Evolutionary conservation across 192 early-diverging fungal genomes (phyloP).

Genomic region (Coemansia sp.): DNA sequence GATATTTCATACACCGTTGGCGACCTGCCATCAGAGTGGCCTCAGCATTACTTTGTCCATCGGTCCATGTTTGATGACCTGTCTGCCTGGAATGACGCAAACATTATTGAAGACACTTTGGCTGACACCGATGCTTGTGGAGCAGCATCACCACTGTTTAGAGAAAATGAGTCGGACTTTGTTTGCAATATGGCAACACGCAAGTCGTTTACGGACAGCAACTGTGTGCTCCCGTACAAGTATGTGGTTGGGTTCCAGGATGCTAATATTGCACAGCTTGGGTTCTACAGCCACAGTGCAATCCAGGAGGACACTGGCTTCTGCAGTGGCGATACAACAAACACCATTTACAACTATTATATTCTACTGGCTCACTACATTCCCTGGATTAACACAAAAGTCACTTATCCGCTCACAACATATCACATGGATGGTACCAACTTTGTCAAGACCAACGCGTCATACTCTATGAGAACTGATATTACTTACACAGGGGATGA

Average conservation of each 20-base stretch:
- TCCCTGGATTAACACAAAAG: conserved; percentile 8
- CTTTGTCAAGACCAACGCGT: neutral
- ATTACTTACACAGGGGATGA: neutral
- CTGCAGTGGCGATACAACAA: neutral
- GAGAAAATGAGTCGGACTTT: conserved; percentile 5
- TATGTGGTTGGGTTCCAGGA: conserved; percentile 6
- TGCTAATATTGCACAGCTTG: neutral
- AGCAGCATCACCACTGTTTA: neutral
- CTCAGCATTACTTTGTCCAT: conserved; percentile 10
- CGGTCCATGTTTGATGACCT: neutral
- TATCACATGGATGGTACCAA: neutral
- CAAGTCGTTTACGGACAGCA: neutral
- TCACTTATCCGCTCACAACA: neutral
- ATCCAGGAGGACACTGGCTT: conserved; percentile 5
- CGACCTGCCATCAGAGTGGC: conserved; percentile 14
- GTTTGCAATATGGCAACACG: conserved; percentile 16
- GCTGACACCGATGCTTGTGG: neutral
- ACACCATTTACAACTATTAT: conserved; percentile 28
- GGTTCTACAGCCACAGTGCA: conserved; percentile 26
- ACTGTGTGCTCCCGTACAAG: conserved; percentile 21
- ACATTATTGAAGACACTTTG: neutral
- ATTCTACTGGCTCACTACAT: conserved; percentile 30
- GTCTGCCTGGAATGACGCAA: conserved; percentile 3
- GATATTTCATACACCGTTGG: neutral
- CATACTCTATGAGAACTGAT: neutral